Evolutionary conservation across 1,139 yeast genomes (phyloP), one percentile per base, ranked within the genome.

Genomic region (Kodamaea ohmeri): DNA sequence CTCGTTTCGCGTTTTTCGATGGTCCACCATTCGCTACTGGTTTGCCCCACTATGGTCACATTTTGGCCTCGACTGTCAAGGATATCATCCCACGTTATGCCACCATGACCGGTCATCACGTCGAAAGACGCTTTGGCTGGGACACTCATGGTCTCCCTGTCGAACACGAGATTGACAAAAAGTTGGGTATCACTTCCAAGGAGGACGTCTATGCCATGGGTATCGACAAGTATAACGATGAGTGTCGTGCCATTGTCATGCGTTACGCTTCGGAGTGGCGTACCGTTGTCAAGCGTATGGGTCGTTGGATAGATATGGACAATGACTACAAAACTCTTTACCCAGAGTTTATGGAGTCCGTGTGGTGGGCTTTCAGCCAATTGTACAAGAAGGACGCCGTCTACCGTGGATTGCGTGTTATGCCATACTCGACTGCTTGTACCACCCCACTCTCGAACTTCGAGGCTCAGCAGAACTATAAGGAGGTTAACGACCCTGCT

Each of bases 21-120:
- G 99, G 99, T 24, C 99, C 99, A 9, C 99, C 99, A 50, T 92
- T 92, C 64, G 99, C 99, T 42, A 92, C 98, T 4, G 97, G 98
- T 59, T 87, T 97, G 27, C 99, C 99, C 34, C 99, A 92, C 61
- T 94, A 92, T 61, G 99, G 99, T 45, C 99, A 92, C 60, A 83
- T 92, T 57, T 73, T 94, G 62, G 94, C 97, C 3, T 90, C 97
- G 28, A 92, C 98, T 41, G 87, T 89, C 53, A 92, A 90, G 73
- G 99, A 92, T 69, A 87, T 92, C 50, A 90, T 92, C 43, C 98
- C 98, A 41, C 80, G 99, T 61, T 92, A 89, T 60, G 97, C 98
- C 41, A 86, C 95, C 49, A 92, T 92, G 97, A 90, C 86, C 51
- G 98, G 98, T 13, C 84, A 79, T 65, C 87, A 85, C 53, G 98